These are phyloP conservation scores for Angophora floribunda DNA, from an alignment of 345 rosid genomes.

Conservation along the genomic window DNA sequence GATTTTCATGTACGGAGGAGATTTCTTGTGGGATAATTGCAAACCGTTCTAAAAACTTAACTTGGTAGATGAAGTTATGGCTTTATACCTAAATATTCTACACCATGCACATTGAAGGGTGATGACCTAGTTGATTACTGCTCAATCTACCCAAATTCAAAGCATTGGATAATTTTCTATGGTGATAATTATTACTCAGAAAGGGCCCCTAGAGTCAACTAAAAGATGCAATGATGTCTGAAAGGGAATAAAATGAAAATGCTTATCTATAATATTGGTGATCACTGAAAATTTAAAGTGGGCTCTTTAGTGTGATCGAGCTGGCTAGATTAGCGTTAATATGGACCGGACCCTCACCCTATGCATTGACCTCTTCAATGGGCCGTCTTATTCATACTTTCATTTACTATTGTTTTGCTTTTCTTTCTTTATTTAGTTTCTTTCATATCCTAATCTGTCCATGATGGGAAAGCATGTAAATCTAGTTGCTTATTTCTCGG, in stretches of 20 bases:
- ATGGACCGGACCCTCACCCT: not conserved
- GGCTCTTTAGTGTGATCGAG: not conserved
- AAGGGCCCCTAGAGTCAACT: not conserved
- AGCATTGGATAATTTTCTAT: not conserved
- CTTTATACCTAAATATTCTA: not conserved
- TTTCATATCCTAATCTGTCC: not conserved
- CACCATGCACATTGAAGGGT: not conserved
- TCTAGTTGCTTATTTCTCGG: not conserved
- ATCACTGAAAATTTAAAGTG: not conserved
- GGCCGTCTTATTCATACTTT: not conserved
- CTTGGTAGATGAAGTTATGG: not conserved
- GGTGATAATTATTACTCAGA: not conserved
- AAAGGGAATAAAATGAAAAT: not conserved
- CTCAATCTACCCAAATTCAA: not conserved
- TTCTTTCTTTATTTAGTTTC: not conserved
- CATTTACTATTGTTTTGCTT: not conserved
- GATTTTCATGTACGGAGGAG: rapidly evolving
- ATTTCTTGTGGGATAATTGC: rapidly evolving
- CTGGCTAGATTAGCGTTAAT: not conserved
- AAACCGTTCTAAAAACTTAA: not conserved
- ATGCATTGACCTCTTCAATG: not conserved
- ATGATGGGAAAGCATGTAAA: not conserved
- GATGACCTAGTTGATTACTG: not conserved
- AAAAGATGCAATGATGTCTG: not conserved
- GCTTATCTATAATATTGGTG: not conserved